phyloP scores from a whole-genome alignment of 257 asterid species.

The Agastache rugosa region DNA sequence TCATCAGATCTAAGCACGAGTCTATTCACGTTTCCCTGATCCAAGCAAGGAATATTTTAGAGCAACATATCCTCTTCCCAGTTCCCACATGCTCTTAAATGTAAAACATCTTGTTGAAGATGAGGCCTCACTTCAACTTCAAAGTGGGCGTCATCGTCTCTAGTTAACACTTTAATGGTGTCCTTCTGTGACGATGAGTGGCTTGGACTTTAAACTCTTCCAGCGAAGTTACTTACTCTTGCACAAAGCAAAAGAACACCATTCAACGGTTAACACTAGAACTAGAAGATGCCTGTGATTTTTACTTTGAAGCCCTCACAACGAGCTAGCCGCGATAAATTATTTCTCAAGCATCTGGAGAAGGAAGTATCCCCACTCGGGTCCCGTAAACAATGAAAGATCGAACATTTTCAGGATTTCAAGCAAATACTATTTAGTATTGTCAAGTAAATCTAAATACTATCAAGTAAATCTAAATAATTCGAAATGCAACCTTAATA shows the following conservation, averaged over 20 bases:
- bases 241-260: neutral
- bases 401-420: neutral
- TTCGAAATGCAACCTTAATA: slow-evolving; percentile 8
- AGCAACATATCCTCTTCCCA: neutral
- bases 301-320: neutral
- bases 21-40: neutral
- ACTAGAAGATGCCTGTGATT: neutral
- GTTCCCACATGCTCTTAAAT: neutral
- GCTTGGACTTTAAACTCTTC: neutral
- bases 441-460: too few species aligned
- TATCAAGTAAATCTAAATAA: neutral
- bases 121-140: neutral
- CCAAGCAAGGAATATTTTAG: neutral
- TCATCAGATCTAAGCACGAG: neutral
- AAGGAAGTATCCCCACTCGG: neutral
- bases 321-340: neutral
- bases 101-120: neutral
- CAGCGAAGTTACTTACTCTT: neutral
- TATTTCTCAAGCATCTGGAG: neutral
- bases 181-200: neutral
- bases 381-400: neutral
- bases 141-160: neutral
- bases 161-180: neutral
- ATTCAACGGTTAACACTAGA: neutral
- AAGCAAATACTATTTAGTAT: neutral